Evolutionary conservation across 345 rosid species (phyloP), one percentile per base, ranked within the genome.

Genomic region (Luvunga scandens): DNA sequence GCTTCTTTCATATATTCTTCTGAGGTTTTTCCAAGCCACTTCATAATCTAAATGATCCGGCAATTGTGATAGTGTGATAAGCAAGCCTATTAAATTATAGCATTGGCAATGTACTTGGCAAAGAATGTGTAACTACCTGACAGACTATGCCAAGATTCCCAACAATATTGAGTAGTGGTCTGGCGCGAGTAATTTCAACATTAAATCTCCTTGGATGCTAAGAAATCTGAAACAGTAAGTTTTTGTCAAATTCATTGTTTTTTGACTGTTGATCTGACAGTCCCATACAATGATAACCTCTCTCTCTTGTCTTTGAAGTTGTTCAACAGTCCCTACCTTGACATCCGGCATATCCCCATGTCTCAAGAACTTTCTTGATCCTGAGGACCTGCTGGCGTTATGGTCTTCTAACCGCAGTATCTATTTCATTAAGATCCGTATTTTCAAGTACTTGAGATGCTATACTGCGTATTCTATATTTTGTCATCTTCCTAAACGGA

Each of bases 261-360:
- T 85, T 86, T 34, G 63, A 86, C 72, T 21, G 92, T 91, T 1
- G 92, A 91, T 55, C 91, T 79, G 62, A 89, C 91, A 18, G 92
- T 89, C 2, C 2, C 90, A 89, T 39, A 91, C 83, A n/a, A 91
- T 81, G 39, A 89, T 85, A 45, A 91, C 90, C 79, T 86, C 81
- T 63, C 81, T 83, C 68, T 89, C 92, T 76, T 89, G 94, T 55
- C 94, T 91, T 69, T 91, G 92, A 64, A 91, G 89, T 75, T 91
- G 94, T 67, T 89, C 92, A 3, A 91, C 94, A 66, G 89, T 89
- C 50, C 94, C 36, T n/a, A n/a, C n/a, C n/a, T n/a, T n/a, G n/a
- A n/a, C n/a, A n/a, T n/a, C n/a, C n/a, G n/a, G n/a, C n/a, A n/a
- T n/a, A n/a, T n/a, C n/a, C n/a, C n/a, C n/a, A n/a, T n/a, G n/a